Evolutionary conservation across 1,139 yeast genomes (phyloP), one percentile per base, ranked within the genome.

Genomic region (Tardiomyces blankii): DNA sequence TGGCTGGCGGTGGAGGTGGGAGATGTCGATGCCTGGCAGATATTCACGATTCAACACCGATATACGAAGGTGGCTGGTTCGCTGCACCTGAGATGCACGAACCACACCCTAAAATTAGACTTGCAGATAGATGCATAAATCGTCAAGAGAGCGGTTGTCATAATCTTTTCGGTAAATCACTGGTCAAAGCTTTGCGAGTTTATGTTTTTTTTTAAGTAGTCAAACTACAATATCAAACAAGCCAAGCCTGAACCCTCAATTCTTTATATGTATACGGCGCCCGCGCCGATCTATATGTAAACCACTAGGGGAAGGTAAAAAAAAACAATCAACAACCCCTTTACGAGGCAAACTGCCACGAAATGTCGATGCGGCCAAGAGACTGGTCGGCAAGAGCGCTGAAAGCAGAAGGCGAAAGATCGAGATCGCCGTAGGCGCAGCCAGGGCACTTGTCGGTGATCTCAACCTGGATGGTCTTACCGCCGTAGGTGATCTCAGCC

Each of bases 401-500:
- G 57, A 76, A 77, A 2, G 81, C 81, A 40, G 75, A 60, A 13
- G 79, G 78, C 9, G 78, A 72, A 49, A 77, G 66, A 57, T 77
- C 81, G 42, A 77, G 64, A 52, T 71, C 74, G 47, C 69, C 63
- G 40, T 64, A 62, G 38, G 60, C 52, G 56, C 82, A 77, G 19
- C 74, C 76, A 39, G 65, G 75, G 60, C 82, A 77, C 49, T 74
- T 67, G 59, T 77, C 81, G 44, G 70, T 74, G 51, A 76, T 77
- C 44, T 68, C 71, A 49, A 76, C 81, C 38, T 61, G 62, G 48
- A 75, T 77, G 11, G 72, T 58, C 54, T 72, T 72, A 45, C 72
- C 73, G 44, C 59, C 58, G 55, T 72, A 69, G 54, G 52, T 49
- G 43, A 75, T 70, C 47, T 63, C 65, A 53, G 75, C 74, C 51